Base-by-base conservation (phyloP, 2,329 filamentous ascomycete species). In the Cercospora canescens region DNA sequence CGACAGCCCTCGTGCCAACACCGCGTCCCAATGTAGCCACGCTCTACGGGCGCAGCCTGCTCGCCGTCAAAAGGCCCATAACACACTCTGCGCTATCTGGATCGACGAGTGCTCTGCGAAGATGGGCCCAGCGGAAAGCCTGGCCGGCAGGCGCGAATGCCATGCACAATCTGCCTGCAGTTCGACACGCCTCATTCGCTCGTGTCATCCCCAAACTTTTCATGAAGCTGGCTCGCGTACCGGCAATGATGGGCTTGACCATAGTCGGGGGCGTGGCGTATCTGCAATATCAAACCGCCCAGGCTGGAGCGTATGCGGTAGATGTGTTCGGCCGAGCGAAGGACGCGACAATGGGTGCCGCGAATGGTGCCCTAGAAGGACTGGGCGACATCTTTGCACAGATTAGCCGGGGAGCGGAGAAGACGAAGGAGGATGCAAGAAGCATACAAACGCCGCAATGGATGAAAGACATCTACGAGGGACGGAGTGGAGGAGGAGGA, bases 281-380 rank as follows among this genome's bases (percentile, higher is more conserved):
- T 86, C 82, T 99, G 57, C 95, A 99, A 77, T 98, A 99, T 77
- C 95, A 99, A 80, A 94, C 95, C 69, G 89, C 75, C 87, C 88
- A 93, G 82, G 90, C 91, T 24, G 91, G 91, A 66, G 92, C 87
- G 66, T 94, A 91, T 79, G 90, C 89, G 2, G 84, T 91, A 67
- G 93, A 96, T 72, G 76, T 96, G 34, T 88, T 95, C 74, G 88
- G 86, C 63, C 87, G 86, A 65, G 91, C 92, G 4, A 90, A 76
- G 62, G 91, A 96, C 69, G 86, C 88, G 8, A 89, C 93, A 14
- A 84, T 88, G 4, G 86, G 82, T 37, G 87, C 91, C 3, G 93
- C 92, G 1, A 88, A 87, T 21, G 86, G 82, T 30, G 73, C 96
- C 4, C 90, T 94, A 71, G 89, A 87, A 48, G 87, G 90, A 37